Evolutionary conservation across 257 asterid genomes (phyloP), one percentile per base, ranked within the genome.

Genomic region (Petunia axillaris): DNA sequence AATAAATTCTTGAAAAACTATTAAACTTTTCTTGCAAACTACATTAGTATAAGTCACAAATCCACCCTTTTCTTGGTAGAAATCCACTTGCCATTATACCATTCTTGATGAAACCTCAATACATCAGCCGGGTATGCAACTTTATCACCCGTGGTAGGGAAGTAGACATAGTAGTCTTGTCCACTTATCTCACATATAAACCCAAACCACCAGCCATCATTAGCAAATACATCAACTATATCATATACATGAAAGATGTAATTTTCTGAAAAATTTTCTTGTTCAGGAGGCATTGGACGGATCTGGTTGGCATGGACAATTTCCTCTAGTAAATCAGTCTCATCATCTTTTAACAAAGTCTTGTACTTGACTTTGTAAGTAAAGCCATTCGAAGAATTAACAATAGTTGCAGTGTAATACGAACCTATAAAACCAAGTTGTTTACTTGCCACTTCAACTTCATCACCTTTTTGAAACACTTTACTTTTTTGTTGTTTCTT

Each of bases 171-270:
- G 46, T 82, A 76, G 2, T 76, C 50, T 35, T 52, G 0, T 10
- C 60, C 78, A 54, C 15, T 50, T 55, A 44, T 76, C 0, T 71
- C 84, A 4, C 64, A 54, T 66, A 76, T 48, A 11, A 43, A 64
- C 15, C 84, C 84, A 39, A 76, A 59, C 85, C 82, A 77, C 79
- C 82, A 82, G 1, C 82, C 85, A 50, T 82, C 85, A 16, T 66
- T 57, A 14, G 73, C 73, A 77, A 41, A 82, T 10, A 60, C 75
- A 48, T 77, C 75, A 4, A 77, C 76, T 13, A 44, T 57, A 8
- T 77, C 79, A 37, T 44, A 15, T 16, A 66, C 57, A 35, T 16
- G 5, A 15, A 67, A 82, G 38, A 25, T 25, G 25, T n/a, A 15
- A 5, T 65, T 14, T 48, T 39, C 65, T 3, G 63, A 25, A 36